phyloP scores from a whole-genome alignment of 768 basidiomycete species.

The Naematelia aurantialba region DNA sequence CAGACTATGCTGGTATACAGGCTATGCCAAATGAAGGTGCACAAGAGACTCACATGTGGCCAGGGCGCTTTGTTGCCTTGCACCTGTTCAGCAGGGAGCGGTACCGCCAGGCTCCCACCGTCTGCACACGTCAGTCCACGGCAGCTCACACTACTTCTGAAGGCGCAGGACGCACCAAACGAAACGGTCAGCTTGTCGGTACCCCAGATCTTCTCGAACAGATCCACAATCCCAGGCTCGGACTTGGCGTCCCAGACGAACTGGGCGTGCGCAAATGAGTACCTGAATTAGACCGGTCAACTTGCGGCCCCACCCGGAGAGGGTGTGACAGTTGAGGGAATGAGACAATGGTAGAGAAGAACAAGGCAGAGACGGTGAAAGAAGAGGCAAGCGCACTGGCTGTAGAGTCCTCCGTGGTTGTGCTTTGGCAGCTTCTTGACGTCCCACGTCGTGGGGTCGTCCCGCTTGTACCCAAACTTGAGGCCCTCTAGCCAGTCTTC shows the following conservation, averaged over 20 bases:
- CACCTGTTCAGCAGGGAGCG: constrained; percentile 18
- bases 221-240: constrained; percentile 42
- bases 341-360: no score
- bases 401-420: constrained; percentile 35
- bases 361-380: neutral
- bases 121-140: constrained; percentile 8
- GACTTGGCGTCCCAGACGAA: constrained; percentile 44
- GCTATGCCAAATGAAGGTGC: no score
- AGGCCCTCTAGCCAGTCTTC: constrained; percentile 32
- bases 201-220: constrained; percentile 48
- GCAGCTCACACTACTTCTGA: no score
- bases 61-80: constrained; percentile 22
- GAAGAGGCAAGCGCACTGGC: constrained; percentile 7
- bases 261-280: constrained; percentile 34
- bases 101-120: constrained; percentile 19
- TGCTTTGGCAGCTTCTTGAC: constrained; percentile 12
- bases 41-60: constrained; percentile 25
- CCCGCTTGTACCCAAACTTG: constrained; percentile 29
- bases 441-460: constrained; percentile 30
- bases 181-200: constrained; percentile 43
- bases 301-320: no score
- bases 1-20: no score
- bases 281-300: neutral
- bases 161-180: constrained; percentile 26
- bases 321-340: no score